Evolutionary conservation across 192 early-diverging fungal species (phyloP), one percentile per base, ranked within the genome.

Genomic region (Coemansia biformis): DNA sequence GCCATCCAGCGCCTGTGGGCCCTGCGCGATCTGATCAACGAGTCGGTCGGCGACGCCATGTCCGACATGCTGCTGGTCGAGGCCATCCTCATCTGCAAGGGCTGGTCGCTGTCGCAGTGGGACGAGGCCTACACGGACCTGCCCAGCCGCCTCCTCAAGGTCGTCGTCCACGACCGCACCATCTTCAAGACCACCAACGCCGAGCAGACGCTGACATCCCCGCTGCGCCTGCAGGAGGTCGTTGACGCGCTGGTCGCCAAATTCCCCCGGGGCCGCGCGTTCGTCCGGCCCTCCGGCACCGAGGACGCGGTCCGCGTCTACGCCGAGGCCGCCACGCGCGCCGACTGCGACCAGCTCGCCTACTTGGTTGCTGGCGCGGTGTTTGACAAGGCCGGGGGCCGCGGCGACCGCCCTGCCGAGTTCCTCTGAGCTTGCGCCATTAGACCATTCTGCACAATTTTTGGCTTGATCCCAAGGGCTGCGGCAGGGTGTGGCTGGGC

Each of bases 221-320:
- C 97, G n/a, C 76, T 54, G 5, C 91, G 84, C 19, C 77, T 98
- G 43, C 97, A 99, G 80, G 79, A 62, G 5, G 77, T 82, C 6
- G 92, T 99, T 51, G 83, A 93, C 63, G 63, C 76, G 19, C 74
- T 89, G 50, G 90, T 95, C 1, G 78, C 78, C 31, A 91, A 94
- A 75, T 91, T 84, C 67, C 77, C 73, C 37, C 75, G 83, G 31
- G 95, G 95, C 31, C 80, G 97, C 38, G 90, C 91, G 4, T 99
- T 99, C 82, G 95, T 98, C 22, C 80, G 93, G 63, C 92, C 97
- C 15, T 96, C 92, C 11, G 97, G 97, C 26, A 99, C 97, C 19
- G 97, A 99, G 66, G 97, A 99, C 59, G 89, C 93, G 10, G 97
- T 99, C 15, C 88, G 97, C 40, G 93, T 99, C 12, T 99, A 99